Conservation (phyloP, 768 basidiomycete genomes). For the Serendipita sp. region DNA sequence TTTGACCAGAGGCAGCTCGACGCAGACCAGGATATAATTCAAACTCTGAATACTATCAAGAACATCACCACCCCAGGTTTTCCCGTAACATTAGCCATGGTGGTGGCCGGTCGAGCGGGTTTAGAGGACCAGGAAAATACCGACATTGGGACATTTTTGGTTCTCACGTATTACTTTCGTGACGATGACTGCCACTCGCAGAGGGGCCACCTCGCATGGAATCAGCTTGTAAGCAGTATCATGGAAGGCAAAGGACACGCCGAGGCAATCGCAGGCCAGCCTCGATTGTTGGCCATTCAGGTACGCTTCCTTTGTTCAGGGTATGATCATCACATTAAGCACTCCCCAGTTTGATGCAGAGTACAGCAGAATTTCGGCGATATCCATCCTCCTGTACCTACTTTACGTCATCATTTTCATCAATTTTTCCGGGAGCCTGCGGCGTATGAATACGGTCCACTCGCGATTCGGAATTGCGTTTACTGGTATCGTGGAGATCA, state of each 20-base stretch:
- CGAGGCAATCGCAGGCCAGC: conserved; percentile 27
- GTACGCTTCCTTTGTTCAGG: conserved; percentile 16
- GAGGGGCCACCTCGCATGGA: conserved; percentile 49
- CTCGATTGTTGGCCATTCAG: conserved; percentile 31
- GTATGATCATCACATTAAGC: conserved; percentile 14
- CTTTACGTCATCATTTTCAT: conserved; percentile 62
- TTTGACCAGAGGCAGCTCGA: conserved; percentile 39
- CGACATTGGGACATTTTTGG: conserved; percentile 57
- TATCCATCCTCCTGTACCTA: conserved; percentile 56
- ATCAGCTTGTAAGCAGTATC: conserved; percentile 34
- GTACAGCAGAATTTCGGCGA: conserved; percentile 28
- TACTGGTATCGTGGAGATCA: conserved; percentile 82
- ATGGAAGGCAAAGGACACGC: conserved; percentile 24
- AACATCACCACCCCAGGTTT: conserved; percentile 50
- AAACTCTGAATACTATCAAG: conserved; percentile 36
- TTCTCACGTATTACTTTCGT: conserved; percentile 69
- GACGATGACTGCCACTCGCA: conserved; percentile 53
- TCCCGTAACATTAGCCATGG: conserved; percentile 55
- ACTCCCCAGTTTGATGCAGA: conserved; percentile 17
- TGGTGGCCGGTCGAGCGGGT: conserved; percentile 52
- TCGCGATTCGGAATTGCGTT: conserved; percentile 82
- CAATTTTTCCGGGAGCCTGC: conserved; percentile 63
- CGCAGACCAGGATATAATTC: conserved; percentile 38
- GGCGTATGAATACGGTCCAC: conserved; percentile 71
- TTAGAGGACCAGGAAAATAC: conserved; percentile 31